Conservation (phyloP, 2,329 filamentous ascomycete species). For the Fusarium secorum region DNA sequence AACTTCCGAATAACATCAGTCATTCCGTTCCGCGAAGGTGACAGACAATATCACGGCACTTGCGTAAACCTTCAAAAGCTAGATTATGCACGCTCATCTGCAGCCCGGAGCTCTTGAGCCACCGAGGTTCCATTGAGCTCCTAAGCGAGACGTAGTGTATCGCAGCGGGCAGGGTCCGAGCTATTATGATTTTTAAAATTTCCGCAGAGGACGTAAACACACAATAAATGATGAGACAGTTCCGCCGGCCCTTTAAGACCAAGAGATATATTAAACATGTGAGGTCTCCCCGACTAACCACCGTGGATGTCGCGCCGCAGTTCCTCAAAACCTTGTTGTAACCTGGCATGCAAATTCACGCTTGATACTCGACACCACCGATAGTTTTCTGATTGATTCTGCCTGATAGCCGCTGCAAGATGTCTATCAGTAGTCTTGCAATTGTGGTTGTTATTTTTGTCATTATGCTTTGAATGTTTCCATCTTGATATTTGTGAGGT, state of each 20-base stretch:
- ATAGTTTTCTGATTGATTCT: neutral
- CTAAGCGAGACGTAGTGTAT: neutral
- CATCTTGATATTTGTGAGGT: neutral
- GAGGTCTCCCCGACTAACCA: neutral
- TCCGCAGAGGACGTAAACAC: neutral
- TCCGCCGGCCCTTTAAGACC: neutral
- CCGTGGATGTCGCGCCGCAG: neutral
- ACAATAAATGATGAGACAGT: neutral
- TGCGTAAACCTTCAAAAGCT: neutral
- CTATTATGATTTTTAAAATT: slow-evolving; percentile 32
- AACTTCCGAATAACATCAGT: neutral
- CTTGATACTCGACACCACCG: neutral
- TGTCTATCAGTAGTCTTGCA: neutral
- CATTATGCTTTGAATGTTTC: neutral
- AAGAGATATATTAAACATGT: neutral
- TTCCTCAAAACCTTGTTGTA: neutral
- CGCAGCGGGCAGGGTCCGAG: neutral
- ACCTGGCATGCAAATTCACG: neutral
- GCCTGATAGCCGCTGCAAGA: neutral
- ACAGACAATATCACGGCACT: neutral
- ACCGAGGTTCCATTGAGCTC: neutral
- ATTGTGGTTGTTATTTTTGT: neutral
- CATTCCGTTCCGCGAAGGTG: neutral
- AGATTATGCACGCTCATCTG: neutral
- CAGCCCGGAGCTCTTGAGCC: neutral